Evolutionary conservation across 306 rosid species (phyloP), one percentile per base, ranked within the genome.

Genomic region (Abrus pulchellus): DNA sequence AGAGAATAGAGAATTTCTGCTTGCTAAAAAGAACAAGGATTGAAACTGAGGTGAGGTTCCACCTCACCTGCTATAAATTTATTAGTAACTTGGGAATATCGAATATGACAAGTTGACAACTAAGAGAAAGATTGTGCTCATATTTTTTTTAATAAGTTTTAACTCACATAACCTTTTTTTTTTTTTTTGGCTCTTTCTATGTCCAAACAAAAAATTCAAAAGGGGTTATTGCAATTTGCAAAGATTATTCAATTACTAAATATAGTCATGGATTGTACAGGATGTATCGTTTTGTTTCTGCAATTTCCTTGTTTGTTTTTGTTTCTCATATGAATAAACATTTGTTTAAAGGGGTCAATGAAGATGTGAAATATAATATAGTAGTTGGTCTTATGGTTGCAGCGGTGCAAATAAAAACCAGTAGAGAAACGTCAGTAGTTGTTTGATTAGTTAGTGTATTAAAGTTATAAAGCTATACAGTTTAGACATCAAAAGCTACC

Each of bases 101-200:
- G 38, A 34, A 29, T 61, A 61, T 28, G 78, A 71, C 80, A 82
- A 53, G 72, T 61, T 28, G 78, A 71, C 80, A 82, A 53, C 75
- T 61, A 72, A 36, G 11, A 57, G 33, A 3, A 29, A 32, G 72
- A 13, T 70, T 61, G 32, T 47, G 33, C 27, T 40, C 3, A 0
- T 45, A 5, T 43, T 5, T 14, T 7, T 7, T 56, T 56, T 5
- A 1, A 13, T 30, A 65, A 29, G 11, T 49, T 29, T 32, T 6
- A 36, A 36, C 44, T 63, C 13, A n/a, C 62, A 0, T 59, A n/a
- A 5, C 0, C 0, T 1, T 4, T 62, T 1, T 14, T 4, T 62
- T 1, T 14, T 67, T 54, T 47, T 44, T 1, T 20, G 20, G 20
- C 20, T 20, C 20, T 52, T 30, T 45, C n/a, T 29, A 11, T 1